phyloP scores from a whole-genome alignment of 2,329 filamentous ascomycete species.

The Tolypocladium tundrense region DNA sequence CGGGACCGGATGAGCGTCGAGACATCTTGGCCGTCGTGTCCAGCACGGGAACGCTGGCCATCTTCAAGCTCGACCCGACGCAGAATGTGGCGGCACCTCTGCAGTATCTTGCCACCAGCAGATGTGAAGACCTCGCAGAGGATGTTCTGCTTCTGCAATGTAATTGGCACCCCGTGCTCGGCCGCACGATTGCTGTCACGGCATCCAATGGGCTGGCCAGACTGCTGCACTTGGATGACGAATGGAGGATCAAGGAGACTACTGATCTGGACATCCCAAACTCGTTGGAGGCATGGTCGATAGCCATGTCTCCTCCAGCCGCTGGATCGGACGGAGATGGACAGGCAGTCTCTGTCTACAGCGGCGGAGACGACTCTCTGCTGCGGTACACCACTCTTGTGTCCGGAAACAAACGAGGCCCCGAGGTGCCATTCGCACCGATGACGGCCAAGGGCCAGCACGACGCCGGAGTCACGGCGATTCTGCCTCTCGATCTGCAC shows the following conservation, averaged over 20 bases:
- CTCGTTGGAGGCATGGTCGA: slow-evolving; percentile 63
- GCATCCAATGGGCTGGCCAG: slow-evolving; percentile 58
- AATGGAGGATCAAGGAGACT: slow-evolving; percentile 26
- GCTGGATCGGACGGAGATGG: slow-evolving; percentile 12
- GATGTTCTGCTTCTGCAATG: slow-evolving; percentile 61
- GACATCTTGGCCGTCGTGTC: slow-evolving; percentile 63
- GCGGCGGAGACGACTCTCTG: slow-evolving; percentile 68
- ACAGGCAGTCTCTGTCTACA: slow-evolving; percentile 37
- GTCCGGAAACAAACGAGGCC: slow-evolving; percentile 7
- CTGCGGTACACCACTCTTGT: slow-evolving; percentile 36
- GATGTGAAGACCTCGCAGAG: slow-evolving; percentile 39
- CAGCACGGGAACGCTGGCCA: slow-evolving; percentile 60
- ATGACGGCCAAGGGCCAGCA: slow-evolving; percentile 41
- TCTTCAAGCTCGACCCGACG: slow-evolving; percentile 46
- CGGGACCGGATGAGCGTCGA: slow-evolving; percentile 21
- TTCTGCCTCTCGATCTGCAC: slow-evolving; percentile 54
- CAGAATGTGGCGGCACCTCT: slow-evolving; percentile 21
- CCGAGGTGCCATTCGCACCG: slow-evolving; percentile 12
- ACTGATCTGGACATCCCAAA: slow-evolving; percentile 34
- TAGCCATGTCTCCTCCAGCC: slow-evolving; percentile 41
- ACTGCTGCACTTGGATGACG: slow-evolving; percentile 36
- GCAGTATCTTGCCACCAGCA: slow-evolving; percentile 31
- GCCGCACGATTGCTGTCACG: slow-evolving; percentile 54
- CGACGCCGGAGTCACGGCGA: slow-evolving; percentile 77
- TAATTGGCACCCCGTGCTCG: slow-evolving; percentile 54